These are phyloP conservation scores for Podospora pseudocomata DNA, from an alignment of 495 filamentous ascomycete species.

Conservation along the genomic window DNA sequence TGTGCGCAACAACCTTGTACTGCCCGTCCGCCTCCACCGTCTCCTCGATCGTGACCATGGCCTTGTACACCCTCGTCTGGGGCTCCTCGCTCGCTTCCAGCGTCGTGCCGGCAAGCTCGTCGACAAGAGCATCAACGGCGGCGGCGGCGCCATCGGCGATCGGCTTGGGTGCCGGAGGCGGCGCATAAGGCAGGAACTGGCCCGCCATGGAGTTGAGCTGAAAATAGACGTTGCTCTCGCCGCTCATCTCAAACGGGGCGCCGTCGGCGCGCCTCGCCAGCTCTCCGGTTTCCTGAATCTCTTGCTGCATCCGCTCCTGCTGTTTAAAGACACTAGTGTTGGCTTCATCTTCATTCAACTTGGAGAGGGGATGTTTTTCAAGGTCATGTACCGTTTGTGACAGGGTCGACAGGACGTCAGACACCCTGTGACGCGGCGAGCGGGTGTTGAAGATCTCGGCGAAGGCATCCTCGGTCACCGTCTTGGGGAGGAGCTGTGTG, in stretches of 20 bases:
- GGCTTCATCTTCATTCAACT: conserved; percentile 17
- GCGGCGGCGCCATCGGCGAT: conserved; percentile 43
- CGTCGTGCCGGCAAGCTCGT: conserved; percentile 30
- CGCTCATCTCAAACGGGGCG: conserved; percentile 10
- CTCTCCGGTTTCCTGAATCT: conserved; percentile 29
- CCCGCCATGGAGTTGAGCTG: conserved; percentile 47
- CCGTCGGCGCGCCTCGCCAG: conserved; percentile 52
- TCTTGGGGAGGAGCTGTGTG: conserved; percentile 70
- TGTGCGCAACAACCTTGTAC: conserved; percentile 53
- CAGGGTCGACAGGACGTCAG: conserved; percentile 75
- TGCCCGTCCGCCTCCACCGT: conserved; percentile 65
- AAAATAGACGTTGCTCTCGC: conserved; percentile 40
- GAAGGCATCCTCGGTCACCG: conserved; percentile 68
- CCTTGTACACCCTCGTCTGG: conserved; percentile 65
- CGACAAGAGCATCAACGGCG: conserved; percentile 27
- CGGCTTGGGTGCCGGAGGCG: conserved; percentile 69
- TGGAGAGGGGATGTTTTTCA: conserved; percentile 53
- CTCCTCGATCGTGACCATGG: conserved; percentile 79
- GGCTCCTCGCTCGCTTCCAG: conserved; percentile 26
- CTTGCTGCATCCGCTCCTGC: conserved; percentile 23
- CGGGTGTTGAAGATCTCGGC: conserved; percentile 71
- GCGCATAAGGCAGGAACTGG: conserved; percentile 70
- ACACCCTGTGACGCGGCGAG: conserved; percentile 46
- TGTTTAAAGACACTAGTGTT: conserved; percentile 20
- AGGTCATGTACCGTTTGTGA: conserved; percentile 67